Evolutionary conservation across 257 asterid genomes (phyloP), one percentile per base, ranked within the genome.

Genomic region (Ocimum tenuiflorum): DNA sequence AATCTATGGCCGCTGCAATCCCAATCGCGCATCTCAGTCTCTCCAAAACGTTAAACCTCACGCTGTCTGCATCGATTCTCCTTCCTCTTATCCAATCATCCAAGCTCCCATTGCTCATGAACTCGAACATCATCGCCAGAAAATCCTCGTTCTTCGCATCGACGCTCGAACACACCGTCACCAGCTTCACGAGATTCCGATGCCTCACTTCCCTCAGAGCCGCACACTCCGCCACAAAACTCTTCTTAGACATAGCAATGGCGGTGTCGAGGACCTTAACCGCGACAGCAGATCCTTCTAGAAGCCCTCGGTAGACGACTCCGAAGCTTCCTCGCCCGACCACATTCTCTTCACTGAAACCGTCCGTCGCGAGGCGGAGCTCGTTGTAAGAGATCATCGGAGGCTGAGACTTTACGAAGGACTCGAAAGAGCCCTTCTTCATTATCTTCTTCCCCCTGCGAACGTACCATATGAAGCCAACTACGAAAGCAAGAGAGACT

Each of bases 91-190:
- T 76, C 92, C 88, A 87, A 39, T 79, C 86, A 13, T 78, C 82
- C 80, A 87, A 74, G 74, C 82, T 85, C 67, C 91, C 91, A 6
- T 87, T 85, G 72, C 82, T 75, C 89, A 85, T 76, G 74, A 77
- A 76, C 68, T 83, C 86, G 23, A 33, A 78, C 2, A 87, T n/a
- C 58, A 87, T 43, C 13, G 84, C 95, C 4, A 79, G 71, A 47
- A 87, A 87, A 41, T 78, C 86, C 33, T 62, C 67, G 1, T 75
- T 80, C 72, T 56, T 70, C 24, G 72, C 56, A 69, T 80, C 85
- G 18, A 79, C 31, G 12, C 87, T 82, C 47, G 87, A 79, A 43
- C 89, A 87, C 7, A 73, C 59, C 0, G 86, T 87, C 39, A 76
- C 23, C 2, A 87, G 79, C 12, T 81, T 87, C 4, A 82, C 71